Conservation (phyloP, 805 yeast species). For the Kodamaea jinghongensis region DNA sequence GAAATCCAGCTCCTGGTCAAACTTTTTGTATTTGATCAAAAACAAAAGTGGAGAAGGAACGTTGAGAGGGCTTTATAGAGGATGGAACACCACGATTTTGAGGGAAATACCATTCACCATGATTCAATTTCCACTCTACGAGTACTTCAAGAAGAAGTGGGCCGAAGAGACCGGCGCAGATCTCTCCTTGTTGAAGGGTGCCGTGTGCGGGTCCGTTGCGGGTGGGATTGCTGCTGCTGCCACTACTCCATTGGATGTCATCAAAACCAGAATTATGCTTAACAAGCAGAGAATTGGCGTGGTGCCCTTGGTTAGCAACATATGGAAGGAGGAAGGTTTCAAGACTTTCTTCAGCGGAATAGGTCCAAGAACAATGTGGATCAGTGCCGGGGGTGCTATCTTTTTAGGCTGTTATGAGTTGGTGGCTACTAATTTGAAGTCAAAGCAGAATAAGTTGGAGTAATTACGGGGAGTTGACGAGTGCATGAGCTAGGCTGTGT, state of each 20-base stretch:
- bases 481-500: too few relatives aligned
- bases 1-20: constrained; percentile 59
- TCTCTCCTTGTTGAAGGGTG: constrained; percentile 70
- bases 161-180: constrained; percentile 35
- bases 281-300: constrained; percentile 49
- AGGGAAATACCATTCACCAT: constrained; percentile 96
- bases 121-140: constrained; percentile 94
- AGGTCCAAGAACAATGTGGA: constrained; percentile 97
- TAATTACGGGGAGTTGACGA: too few relatives aligned
- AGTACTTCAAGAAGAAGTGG: constrained; percentile 66
- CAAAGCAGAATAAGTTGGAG: too few relatives aligned
- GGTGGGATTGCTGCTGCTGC: constrained; percentile 81
- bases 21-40: constrained; percentile 58
- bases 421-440: constrained; percentile 24
- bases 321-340: constrained; percentile 72
- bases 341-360: constrained; percentile 75
- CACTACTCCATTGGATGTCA: constrained; percentile 78
- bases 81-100: constrained; percentile 89
- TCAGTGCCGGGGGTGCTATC: constrained; percentile 97
- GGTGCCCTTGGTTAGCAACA: constrained; percentile 44
- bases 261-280: constrained; percentile 85
- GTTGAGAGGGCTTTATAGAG: constrained; percentile 78
- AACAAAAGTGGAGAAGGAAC: constrained; percentile 78
- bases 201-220: constrained; percentile 77
- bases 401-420: constrained; percentile 92